phyloP scores from a whole-genome alignment of 805 yeast genomes.

The Myxozyma neotropica region DNA sequence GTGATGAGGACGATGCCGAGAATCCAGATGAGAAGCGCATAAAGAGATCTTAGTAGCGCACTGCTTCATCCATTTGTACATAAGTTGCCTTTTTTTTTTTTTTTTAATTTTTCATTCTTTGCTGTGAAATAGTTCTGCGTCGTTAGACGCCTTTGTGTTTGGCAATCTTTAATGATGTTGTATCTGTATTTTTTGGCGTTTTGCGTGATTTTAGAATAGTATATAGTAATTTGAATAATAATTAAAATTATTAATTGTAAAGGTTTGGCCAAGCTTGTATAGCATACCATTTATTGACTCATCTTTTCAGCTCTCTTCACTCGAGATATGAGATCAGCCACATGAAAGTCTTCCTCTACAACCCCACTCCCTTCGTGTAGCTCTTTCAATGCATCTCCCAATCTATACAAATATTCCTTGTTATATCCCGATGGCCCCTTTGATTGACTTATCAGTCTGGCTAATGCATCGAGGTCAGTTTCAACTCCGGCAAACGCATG shows the following conservation, averaged over 20 bases:
- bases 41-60: background rate
- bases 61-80: background rate
- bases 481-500: slow-evolving; percentile 88
- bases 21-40: slow-evolving; percentile 12
- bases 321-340: slow-evolving; percentile 15
- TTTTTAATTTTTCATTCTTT: background rate
- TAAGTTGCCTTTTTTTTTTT: background rate
- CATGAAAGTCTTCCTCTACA: slow-evolving; percentile 19
- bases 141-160: too few relatives aligned
- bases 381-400: slow-evolving; percentile 54
- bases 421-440: slow-evolving; percentile 84
- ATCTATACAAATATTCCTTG: slow-evolving; percentile 62
- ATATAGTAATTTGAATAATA: too few relatives aligned
- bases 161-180: too few relatives aligned
- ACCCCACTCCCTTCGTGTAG: slow-evolving; percentile 34
- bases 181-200: too few relatives aligned
- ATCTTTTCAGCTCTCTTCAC: slow-evolving; percentile 5
- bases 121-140: too few relatives aligned
- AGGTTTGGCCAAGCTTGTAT: too few relatives aligned
- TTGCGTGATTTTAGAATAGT: too few relatives aligned
- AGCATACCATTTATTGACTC: too few relatives aligned
- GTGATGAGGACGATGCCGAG: slow-evolving; percentile 6
- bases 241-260: too few relatives aligned
- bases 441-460: slow-evolving; percentile 56
- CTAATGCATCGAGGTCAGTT: slow-evolving; percentile 54